Evolutionary conservation across 2,329 filamentous ascomycete species (phyloP), one percentile per base, ranked within the genome.

Genomic region (Ascochyta viciae-villosae): DNA sequence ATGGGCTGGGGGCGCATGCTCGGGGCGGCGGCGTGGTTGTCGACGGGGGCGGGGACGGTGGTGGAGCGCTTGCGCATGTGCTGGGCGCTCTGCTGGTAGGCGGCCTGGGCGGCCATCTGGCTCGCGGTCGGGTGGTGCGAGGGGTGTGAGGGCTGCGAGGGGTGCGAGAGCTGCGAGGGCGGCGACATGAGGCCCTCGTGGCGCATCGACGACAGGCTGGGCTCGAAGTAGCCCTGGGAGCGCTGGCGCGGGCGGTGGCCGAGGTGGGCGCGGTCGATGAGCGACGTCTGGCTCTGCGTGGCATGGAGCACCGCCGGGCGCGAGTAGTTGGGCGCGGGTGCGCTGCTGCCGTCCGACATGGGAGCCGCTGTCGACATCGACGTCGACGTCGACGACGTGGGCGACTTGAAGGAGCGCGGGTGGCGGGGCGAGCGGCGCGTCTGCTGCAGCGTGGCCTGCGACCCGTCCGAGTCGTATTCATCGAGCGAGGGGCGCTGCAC

Each of bases 41-140:
- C 76, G 44, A 75, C 78, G 1, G 78, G 85, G 16, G 85, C 82
- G 6, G 90, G 87, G 8, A 90, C 86, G 0, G 90, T 92, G 73
- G 90, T 88, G 13, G 89, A 92, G 48, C 90, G 85, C 72, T 91
- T 89, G 19, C 90, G 82, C 55, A 74, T 80, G 65, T 74, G 75
- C 60, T 76, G 74, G 39, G 80, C 79, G 67, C 85, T 82, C 67
- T 88, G 84, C 31, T 85, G 85, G 68, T 89, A 87, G 51, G 90
- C 90, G 9, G 90, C 87, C 75, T 92, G 90, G 16, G 90, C 90
- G 35, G 90, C 90, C 61, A 92, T 91, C 74, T 91, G 88, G 74
- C 89, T 91, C n/a, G 89, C 86, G 76, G 77, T 76, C 75, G 87
- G 67, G 54, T 47, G 64, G 58, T 59, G 79, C 77, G 67, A 74